Percentiles rank a stretch among this genome's conserved stretches.
Evolutionary conservation across 768 basidiomycete genomes (phyloP).

Genomic region (Termitomyces titanicus): DNA sequence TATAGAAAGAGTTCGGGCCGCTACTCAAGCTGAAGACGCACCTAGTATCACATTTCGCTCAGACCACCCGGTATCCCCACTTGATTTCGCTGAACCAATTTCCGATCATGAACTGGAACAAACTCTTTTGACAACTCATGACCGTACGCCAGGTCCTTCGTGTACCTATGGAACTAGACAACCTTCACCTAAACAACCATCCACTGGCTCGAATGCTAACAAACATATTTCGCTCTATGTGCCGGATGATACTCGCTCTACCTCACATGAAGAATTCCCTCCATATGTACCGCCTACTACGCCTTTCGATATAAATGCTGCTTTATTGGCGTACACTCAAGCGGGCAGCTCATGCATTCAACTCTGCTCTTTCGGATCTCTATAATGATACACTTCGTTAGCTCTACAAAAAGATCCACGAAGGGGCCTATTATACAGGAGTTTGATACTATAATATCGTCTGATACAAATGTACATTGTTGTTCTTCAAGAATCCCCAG

Average conservation of each 20-base stretch:
- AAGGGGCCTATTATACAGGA: conserved; percentile 3
- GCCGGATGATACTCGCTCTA: not conserved
- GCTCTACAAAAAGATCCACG: not conserved
- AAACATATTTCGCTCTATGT: not conserved
- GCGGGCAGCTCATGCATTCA: not conserved
- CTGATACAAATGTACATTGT: not conserved
- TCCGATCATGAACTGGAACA: not conserved
- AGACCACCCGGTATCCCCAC: not conserved
- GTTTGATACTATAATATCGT: conserved; percentile 5
- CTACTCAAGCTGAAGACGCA: conserved; percentile 14
- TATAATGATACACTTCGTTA: not conserved
- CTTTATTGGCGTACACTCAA: conserved; percentile 5
- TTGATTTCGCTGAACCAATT: not conserved
- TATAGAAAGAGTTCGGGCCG: conserved; percentile 30
- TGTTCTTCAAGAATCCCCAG: conserved; percentile 33
- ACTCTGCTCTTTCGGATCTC: not conserved
- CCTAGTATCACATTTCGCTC: not conserved
- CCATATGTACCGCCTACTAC: not conserved
- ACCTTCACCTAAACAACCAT: not conserved
- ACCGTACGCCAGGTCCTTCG: not conserved
- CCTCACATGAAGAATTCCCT: conserved; percentile 3
- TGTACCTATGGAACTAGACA: not conserved
- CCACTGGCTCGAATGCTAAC: not conserved
- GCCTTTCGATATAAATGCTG: conserved; percentile 12
- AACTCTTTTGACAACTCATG: not conserved